phyloP scores from a whole-genome alignment of 2,329 filamentous ascomycete genomes.

The Diaporthe batatas region DNA sequence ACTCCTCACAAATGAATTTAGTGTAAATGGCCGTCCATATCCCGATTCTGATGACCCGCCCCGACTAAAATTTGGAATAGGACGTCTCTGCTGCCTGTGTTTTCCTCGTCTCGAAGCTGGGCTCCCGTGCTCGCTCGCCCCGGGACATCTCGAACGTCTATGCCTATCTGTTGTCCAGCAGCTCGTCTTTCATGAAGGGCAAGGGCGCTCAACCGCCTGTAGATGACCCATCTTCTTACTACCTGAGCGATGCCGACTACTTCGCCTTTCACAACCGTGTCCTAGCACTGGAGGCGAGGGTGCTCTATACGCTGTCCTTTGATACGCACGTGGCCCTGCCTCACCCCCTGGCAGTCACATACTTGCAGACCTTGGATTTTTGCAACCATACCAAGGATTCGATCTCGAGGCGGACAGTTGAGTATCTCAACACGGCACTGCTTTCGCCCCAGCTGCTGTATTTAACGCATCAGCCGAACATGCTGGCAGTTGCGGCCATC shows the following conservation, averaged over 20 bases:
- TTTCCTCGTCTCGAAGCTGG: slow-evolving; percentile 87
- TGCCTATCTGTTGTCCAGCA: slow-evolving; percentile 78
- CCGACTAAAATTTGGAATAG: slow-evolving; percentile 57
- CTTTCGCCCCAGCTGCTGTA: slow-evolving; percentile 91
- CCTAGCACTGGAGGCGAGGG: slow-evolving; percentile 80
- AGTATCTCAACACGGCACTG: slow-evolving; percentile 87
- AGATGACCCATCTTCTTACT: slow-evolving; percentile 69
- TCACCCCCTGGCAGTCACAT: slow-evolving; percentile 88
- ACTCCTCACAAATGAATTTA: slow-evolving; percentile 70
- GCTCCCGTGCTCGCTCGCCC: slow-evolving; percentile 79
- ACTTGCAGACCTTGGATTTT: slow-evolving; percentile 89
- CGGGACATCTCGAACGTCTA: slow-evolving; percentile 89
- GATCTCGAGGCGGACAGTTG: slow-evolving; percentile 75
- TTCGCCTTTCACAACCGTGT: slow-evolving; percentile 73
- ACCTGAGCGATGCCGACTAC: slow-evolving; percentile 81
- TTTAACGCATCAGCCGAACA: slow-evolving; percentile 89
- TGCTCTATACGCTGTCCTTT: slow-evolving; percentile 83
- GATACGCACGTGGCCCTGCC: slow-evolving; percentile 88
- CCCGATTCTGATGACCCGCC: too few relatives aligned
- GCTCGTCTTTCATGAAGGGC: slow-evolving; percentile 66
- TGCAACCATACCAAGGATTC: slow-evolving; percentile 55
- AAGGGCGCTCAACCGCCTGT: slow-evolving; percentile 47
- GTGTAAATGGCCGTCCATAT: slow-evolving; percentile 52
- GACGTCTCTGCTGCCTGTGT: slow-evolving; percentile 85
- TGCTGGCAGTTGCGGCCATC: slow-evolving; percentile 87